A percentile compares a stretch with the other conserved stretches of the same genome.
Evolutionary conservation across 345 rosid species (phyloP).

Genomic region (Pugionium dolabratum): DNA sequence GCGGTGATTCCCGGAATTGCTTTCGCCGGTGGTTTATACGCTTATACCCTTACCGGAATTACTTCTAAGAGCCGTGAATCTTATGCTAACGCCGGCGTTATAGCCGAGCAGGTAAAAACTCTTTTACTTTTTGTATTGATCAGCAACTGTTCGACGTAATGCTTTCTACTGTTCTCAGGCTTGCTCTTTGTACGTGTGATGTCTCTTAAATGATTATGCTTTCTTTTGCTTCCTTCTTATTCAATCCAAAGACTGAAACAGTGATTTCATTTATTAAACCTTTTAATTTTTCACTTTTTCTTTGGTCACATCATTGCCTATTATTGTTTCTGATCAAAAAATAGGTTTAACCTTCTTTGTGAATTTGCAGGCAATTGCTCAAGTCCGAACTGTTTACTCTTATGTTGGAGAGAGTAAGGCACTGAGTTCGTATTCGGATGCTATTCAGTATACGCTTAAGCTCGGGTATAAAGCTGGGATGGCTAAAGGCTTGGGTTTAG

Average conservation of each 20-base stretch:
- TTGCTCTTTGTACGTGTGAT: constrained; percentile 38
- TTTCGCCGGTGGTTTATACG: constrained; percentile 97
- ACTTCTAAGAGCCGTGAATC: constrained; percentile 98
- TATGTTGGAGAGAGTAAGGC: constrained; percentile 99
- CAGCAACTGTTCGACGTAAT: constrained; percentile 35
- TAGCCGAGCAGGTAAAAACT: constrained; percentile 90
- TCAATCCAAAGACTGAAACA: constrained; percentile 26
- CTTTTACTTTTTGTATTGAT: background rate
- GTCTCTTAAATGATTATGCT: constrained; percentile 34
- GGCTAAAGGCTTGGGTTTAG: constrained; percentile 99
- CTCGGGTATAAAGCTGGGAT: constrained; percentile 99
- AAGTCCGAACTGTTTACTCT: constrained; percentile 93
- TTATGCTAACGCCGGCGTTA: constrained; percentile 90
- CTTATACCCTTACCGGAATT: constrained; percentile 94
- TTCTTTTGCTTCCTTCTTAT: constrained; percentile 11
- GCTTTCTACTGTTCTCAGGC: constrained; percentile 31
- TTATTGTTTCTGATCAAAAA: constrained; percentile 3
- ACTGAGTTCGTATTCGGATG: constrained; percentile 81
- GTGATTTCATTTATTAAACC: constrained; percentile 7
- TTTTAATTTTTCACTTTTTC: constrained; percentile 3
- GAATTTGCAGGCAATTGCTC: constrained; percentile 79
- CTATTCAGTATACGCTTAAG: constrained; percentile 90
- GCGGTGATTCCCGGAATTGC: constrained; percentile 99
- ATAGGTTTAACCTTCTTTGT: background rate
- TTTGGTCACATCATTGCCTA: constrained; percentile 21